Percentiles rank a stretch among this genome's conserved stretches.
Conservation (phyloP, 2,329 filamentous ascomycete genomes). For the Davidsoniella eucalypti region DNA sequence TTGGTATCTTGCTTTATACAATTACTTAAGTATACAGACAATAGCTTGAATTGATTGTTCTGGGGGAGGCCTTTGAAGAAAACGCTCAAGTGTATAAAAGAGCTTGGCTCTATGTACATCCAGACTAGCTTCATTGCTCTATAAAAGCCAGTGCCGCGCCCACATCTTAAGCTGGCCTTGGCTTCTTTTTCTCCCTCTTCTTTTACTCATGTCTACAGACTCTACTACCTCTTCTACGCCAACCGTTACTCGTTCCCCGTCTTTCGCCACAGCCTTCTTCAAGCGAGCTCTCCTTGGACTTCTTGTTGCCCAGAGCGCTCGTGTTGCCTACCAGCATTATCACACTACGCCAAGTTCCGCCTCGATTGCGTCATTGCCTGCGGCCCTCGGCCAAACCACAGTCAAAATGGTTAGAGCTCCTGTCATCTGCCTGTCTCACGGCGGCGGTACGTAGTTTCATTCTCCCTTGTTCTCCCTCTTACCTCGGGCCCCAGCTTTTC, state of each 20-base stretch:
- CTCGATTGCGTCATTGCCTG: not conserved
- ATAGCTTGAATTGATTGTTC: too few species aligned
- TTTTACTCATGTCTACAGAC: not conserved
- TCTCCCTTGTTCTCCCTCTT: too few species aligned
- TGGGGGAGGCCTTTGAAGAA: too few species aligned
- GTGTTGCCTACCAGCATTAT: conserved; percentile 4
- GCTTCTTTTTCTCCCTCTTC: not conserved
- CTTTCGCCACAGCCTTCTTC: conserved; percentile 3
- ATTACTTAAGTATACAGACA: too few species aligned
- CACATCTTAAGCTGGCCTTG: too few species aligned
- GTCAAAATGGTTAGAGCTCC: conserved; percentile 26
- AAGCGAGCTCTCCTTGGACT: conserved; percentile 12
- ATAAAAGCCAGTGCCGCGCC: too few species aligned
- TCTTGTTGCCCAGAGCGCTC: conserved; percentile 9
- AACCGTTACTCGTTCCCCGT: not conserved
- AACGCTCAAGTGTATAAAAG: too few species aligned
- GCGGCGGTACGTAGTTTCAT: conserved; percentile 24
- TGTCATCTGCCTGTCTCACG: conserved; percentile 33
- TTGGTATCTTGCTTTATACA: too few species aligned
- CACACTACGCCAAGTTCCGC: not conserved
- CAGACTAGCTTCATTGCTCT: too few species aligned
- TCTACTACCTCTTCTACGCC: not conserved
- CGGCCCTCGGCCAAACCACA: not conserved
- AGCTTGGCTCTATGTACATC: not conserved
- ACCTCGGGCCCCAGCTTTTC: not conserved